phyloP scores from a whole-genome alignment of 495 filamentous ascomycete genomes.

The Margaritispora aquatica region DNA sequence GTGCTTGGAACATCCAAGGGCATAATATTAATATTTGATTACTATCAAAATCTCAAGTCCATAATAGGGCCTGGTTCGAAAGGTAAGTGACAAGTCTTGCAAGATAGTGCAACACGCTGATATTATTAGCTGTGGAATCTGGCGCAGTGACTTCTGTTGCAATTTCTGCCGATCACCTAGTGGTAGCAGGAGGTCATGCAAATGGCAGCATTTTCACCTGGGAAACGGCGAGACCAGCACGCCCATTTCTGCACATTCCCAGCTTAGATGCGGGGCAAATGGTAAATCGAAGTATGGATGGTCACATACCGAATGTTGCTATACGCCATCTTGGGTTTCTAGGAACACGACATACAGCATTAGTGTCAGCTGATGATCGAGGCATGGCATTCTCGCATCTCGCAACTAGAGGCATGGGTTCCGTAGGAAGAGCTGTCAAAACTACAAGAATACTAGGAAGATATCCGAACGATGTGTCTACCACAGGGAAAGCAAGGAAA shows the following conservation, averaged over 20 bases:
- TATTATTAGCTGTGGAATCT: constrained; percentile 70
- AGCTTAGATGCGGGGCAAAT: constrained; percentile 61
- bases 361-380: constrained; percentile 93
- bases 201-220: constrained; percentile 94
- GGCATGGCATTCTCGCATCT: constrained; percentile 99
- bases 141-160: constrained; percentile 83
- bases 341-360: constrained; percentile 88
- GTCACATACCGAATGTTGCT: constrained; percentile 68
- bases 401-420: constrained; percentile 83
- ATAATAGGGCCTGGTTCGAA: constrained; percentile 94
- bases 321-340: constrained; percentile 91
- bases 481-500: constrained; percentile 63
- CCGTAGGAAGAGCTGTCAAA: constrained; percentile 79
- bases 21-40: constrained; percentile 92
- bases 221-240: constrained; percentile 75
- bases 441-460: constrained; percentile 86
- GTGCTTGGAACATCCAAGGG: constrained; percentile 91
- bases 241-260: constrained; percentile 84
- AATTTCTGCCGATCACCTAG: constrained; percentile 88
- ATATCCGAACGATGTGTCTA: constrained; percentile 61
- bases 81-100: constrained; percentile 45
- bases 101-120: constrained; percentile 19
- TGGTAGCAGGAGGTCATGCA: constrained; percentile 82
- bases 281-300: constrained; percentile 64
- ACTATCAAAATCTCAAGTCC: constrained; percentile 86